Conservation (phyloP, 768 basidiomycete species). For the Pisolithus sp. region DNA sequence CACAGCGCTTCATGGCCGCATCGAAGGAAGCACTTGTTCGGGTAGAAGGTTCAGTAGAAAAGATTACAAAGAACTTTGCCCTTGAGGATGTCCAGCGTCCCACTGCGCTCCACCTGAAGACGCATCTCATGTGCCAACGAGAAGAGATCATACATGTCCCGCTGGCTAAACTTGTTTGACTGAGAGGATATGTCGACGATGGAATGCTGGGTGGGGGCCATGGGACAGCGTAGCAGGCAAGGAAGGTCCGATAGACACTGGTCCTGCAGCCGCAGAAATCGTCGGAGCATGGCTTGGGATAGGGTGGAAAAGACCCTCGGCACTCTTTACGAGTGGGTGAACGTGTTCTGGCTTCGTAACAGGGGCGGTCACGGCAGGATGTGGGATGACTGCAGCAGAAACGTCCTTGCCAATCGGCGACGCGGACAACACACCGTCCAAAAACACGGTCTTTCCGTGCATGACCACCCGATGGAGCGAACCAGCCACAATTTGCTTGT, state of each 20-base stretch:
- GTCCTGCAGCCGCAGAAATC: background rate
- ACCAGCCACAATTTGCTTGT: conserved; percentile 55
- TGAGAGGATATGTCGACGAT: conserved; percentile 86
- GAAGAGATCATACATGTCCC: conserved; percentile 91
- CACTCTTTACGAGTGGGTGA: conserved; percentile 28
- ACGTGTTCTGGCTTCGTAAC: conserved; percentile 21
- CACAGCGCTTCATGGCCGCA: conserved; percentile 97
- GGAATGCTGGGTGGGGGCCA: conserved; percentile 75
- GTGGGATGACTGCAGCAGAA: conserved; percentile 52
- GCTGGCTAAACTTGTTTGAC: conserved; percentile 89
- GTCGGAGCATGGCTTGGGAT: conserved; percentile 8
- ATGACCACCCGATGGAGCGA: conserved; percentile 87
- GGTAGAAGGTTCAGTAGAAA: conserved; percentile 97
- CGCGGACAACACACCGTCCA: conserved; percentile 73
- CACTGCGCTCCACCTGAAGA: conserved; percentile 87
- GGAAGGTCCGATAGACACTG: conserved; percentile 7
- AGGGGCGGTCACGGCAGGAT: conserved; percentile 22
- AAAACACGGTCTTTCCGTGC: conserved; percentile 80
- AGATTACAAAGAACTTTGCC: conserved; percentile 87
- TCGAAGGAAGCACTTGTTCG: conserved; percentile 95
- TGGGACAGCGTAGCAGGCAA: conserved; percentile 14
- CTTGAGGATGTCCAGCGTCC: conserved; percentile 80
- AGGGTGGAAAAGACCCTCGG: conserved; percentile 12
- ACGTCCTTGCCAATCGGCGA: conserved; percentile 64
- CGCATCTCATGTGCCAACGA: conserved; percentile 96